phyloP scores from a whole-genome alignment of 169 alveolate species.

The Nephromyces sp. region DNA sequence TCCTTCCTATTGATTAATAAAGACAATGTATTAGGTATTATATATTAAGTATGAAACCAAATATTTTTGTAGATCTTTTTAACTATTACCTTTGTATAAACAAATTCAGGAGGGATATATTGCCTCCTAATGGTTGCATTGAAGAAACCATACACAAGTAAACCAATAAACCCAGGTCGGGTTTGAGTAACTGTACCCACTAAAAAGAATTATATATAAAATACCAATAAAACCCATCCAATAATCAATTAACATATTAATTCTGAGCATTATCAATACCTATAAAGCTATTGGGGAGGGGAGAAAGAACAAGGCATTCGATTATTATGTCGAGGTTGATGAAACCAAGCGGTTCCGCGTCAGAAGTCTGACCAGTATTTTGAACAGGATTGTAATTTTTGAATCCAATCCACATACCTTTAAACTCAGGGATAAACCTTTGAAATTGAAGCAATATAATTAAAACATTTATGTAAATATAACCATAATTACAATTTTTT shows the following conservation, averaged over 20 bases:
- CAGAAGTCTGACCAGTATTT: not conserved
- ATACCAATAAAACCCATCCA: not conserved
- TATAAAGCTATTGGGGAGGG: not conserved
- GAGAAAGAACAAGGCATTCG: not conserved
- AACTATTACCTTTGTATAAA: not conserved
- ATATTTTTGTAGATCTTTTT: not conserved
- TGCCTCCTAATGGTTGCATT: not conserved
- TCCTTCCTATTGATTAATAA: not conserved
- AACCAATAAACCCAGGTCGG: not conserved
- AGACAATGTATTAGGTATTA: not conserved
- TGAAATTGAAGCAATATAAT: no score
- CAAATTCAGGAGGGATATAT: not conserved
- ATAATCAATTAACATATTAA: not conserved
- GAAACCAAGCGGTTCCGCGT: not conserved
- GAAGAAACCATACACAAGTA: not conserved
- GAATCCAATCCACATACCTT: not conserved
- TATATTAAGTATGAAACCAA: not conserved
- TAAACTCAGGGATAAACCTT: not conserved
- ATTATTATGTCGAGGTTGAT: not conserved
- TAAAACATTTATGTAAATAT: no score
- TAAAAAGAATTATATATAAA: no score
- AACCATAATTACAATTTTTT: no score
- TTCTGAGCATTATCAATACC: not conserved
- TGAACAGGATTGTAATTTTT: not conserved
- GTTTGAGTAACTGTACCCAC: not conserved